These are phyloP conservation scores for Backusella liffmaniae DNA, from an alignment of 192 early-diverging fungal genomes.

Conservation along the genomic window DNA sequence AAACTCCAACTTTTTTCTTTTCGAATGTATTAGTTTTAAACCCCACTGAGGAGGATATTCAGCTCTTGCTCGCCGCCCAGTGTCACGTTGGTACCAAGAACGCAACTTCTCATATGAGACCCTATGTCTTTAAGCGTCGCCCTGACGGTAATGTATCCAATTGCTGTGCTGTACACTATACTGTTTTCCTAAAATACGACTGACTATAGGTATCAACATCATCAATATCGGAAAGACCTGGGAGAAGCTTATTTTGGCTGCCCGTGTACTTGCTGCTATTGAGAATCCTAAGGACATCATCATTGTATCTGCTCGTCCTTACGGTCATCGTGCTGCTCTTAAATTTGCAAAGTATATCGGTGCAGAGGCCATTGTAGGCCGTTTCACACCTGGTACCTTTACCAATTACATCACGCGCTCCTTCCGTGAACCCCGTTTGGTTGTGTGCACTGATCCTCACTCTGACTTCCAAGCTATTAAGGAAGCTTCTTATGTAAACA, in stretches of 20 bases:
- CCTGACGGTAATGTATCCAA: conserved; percentile 65
- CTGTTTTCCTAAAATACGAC: no score
- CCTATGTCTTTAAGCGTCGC: conserved; percentile 96
- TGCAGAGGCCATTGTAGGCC: conserved; percentile 96
- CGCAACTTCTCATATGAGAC: conserved; percentile 87
- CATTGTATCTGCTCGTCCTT: conserved; percentile 93
- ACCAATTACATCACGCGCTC: conserved; percentile 99
- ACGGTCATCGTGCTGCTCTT: conserved; percentile 95
- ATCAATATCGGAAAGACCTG: conserved; percentile 99
- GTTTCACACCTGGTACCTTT: conserved; percentile 99
- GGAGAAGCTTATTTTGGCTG: conserved; percentile 98
- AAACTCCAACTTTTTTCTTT: neutral
- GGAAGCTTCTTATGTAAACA: conserved; percentile 99
- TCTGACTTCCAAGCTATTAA: conserved; percentile 97
- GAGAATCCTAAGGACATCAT: conserved; percentile 97
- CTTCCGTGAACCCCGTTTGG: conserved; percentile 98
- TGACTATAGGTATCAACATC: conserved; percentile 77
- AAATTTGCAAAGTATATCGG: conserved; percentile 99
- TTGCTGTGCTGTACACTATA: no score
- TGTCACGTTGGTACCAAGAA: conserved; percentile 98
- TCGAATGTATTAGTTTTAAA: conserved; percentile 41
- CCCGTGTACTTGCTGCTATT: conserved; percentile 96
- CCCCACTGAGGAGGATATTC: conserved; percentile 89
- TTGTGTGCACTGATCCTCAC: conserved; percentile 95
- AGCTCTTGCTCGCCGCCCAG: conserved; percentile 92